Conservation (phyloP, 2,329 filamentous ascomycete genomes). For the Fusarium sp. region DNA sequence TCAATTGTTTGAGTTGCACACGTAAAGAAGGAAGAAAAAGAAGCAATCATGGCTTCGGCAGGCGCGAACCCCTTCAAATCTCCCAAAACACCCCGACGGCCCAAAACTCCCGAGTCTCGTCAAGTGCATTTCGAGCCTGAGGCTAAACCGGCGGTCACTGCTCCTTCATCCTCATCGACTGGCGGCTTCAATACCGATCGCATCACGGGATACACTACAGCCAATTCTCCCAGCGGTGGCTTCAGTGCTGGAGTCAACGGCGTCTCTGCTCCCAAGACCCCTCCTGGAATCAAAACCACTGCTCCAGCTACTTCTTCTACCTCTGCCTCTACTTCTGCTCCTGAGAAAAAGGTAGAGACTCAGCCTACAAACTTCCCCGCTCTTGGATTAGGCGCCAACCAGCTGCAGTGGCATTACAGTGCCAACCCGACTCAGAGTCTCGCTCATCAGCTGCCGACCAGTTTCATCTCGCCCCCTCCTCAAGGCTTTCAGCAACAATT, state of each 20-base stretch:
- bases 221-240: slow-evolving; percentile 43
- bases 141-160: background rate
- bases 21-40: background rate
- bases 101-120: slow-evolving; percentile 45
- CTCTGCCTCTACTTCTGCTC: slow-evolving; percentile 14
- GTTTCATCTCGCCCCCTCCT: slow-evolving; percentile 31
- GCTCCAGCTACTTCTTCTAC: background rate
- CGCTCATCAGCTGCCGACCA: slow-evolving; percentile 40
- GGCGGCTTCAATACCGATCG: slow-evolving; percentile 2
- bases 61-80: slow-evolving; percentile 44
- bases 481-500: slow-evolving; percentile 28
- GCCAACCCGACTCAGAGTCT: slow-evolving; percentile 51
- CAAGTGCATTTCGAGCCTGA: slow-evolving; percentile 49
- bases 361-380: slow-evolving; percentile 47
- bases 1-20: slow-evolving; percentile 12
- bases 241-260: slow-evolving; percentile 34
- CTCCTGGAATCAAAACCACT: slow-evolving; percentile 6
- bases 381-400: slow-evolving; percentile 41
- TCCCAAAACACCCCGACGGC: slow-evolving; percentile 46
- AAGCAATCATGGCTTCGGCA: slow-evolving; percentile 45
- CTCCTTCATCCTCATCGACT: background rate
- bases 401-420: slow-evolving; percentile 51
- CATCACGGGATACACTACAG: slow-evolving; percentile 32
- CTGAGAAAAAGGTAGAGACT: slow-evolving; percentile 13
- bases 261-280: slow-evolving; percentile 16